Percentiles rank a stretch among this genome's conserved stretches.
phyloP scores from a whole-genome alignment of 306 rosid species.

The Fragaria iinumae region DNA sequence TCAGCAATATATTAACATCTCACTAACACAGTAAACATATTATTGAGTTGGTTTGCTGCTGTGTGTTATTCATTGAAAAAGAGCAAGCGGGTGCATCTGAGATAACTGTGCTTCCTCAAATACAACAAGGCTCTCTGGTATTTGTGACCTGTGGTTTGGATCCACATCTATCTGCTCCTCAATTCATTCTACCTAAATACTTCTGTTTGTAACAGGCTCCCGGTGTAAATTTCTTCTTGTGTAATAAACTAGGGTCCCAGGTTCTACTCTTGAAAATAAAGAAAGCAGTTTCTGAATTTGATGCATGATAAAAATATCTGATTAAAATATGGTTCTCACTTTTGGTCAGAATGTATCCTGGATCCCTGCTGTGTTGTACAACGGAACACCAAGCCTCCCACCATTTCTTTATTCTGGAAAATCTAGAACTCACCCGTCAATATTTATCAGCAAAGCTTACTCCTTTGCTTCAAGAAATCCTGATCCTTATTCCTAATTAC shows the following conservation, averaged over 20 bases:
- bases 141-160: constrained; percentile 20
- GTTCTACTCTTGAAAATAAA: background rate
- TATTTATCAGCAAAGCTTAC: too few species aligned
- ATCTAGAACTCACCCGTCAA: too few species aligned
- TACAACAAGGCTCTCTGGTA: constrained; percentile 17
- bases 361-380: background rate
- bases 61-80: constrained; percentile 24
- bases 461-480: background rate
- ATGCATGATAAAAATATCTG: background rate
- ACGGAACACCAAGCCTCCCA: background rate
- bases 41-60: constrained; percentile 27
- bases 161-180: constrained; percentile 21
- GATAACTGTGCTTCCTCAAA: constrained; percentile 27
- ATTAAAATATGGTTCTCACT: background rate
- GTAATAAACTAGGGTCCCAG: background rate
- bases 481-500: background rate
- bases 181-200: background rate
- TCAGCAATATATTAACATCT: constrained; percentile 27
- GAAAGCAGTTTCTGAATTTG: background rate
- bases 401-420: background rate
- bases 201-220: constrained; percentile 22
- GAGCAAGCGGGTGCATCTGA: constrained; percentile 34
- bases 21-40: constrained; percentile 30
- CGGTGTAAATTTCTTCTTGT: constrained; percentile 9
- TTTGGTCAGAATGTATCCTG: background rate